phyloP scores from a whole-genome alignment of 2,329 filamentous ascomycete species.

The Trichoderma citrinoviride region DNA sequence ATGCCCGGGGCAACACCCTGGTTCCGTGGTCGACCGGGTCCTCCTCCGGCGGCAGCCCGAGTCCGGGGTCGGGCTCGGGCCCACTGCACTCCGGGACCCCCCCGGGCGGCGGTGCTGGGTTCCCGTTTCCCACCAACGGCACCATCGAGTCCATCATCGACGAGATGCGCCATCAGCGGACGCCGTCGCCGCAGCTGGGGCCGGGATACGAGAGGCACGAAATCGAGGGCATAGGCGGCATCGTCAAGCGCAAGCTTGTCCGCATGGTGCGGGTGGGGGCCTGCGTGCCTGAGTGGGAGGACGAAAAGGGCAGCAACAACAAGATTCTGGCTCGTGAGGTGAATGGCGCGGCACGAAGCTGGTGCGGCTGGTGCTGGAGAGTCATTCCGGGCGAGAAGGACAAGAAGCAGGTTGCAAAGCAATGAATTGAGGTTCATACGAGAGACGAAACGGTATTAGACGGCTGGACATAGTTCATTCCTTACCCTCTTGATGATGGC shows the following conservation, averaged over 20 bases:
- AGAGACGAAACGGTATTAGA: conserved; percentile 1
- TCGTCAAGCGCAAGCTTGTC: conserved; percentile 84
- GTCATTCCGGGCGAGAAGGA: conserved; percentile 63
- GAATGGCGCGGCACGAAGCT: conserved; percentile 66
- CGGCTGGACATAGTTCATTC: neutral
- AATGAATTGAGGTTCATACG: neutral
- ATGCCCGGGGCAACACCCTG: conserved; percentile 51
- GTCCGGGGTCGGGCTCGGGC: conserved; percentile 12
- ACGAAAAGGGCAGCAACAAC: conserved; percentile 57
- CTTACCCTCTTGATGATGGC: neutral
- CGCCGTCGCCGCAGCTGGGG: conserved; percentile 52
- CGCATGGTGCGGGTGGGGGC: conserved; percentile 77
- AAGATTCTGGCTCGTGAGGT: conserved; percentile 70
- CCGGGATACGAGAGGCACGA: conserved; percentile 83
- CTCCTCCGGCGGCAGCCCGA: conserved; percentile 21
- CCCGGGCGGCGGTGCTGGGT: conserved; percentile 25
- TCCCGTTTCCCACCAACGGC: conserved; percentile 22
- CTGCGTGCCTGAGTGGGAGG: conserved; percentile 81
- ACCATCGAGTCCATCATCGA: conserved; percentile 32
- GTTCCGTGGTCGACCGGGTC: conserved; percentile 25
- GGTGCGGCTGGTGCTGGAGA: conserved; percentile 89
- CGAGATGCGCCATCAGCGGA: conserved; percentile 39
- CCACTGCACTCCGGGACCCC: conserved; percentile 25
- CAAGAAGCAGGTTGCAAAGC: conserved; percentile 27
- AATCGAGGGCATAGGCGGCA: conserved; percentile 85